Evolutionary conservation across 1,139 yeast species (phyloP).

Genomic region (Yamadazyma kanchanaburiensis): DNA sequence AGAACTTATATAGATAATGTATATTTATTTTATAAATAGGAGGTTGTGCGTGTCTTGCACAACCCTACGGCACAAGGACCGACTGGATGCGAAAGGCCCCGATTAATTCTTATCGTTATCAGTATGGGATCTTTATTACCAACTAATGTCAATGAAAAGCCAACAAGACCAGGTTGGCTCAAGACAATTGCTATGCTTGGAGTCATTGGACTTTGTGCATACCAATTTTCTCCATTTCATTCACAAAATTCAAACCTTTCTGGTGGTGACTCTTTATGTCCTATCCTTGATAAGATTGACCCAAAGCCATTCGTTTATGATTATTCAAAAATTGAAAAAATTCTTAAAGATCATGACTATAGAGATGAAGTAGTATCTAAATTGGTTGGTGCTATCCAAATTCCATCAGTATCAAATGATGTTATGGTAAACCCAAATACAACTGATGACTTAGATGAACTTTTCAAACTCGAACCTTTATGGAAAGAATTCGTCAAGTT

Average conservation of each 20-base stretch:
- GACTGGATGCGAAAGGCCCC: no score
- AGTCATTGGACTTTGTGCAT: neutral
- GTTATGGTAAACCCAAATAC: constrained; percentile 29
- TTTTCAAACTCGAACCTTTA: constrained; percentile 23
- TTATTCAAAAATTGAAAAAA: constrained; percentile 19
- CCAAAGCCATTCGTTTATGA: constrained; percentile 22
- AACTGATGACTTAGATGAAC: constrained; percentile 19
- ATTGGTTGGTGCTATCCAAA: constrained; percentile 52
- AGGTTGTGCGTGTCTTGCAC: neutral
- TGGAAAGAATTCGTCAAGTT: constrained; percentile 31
- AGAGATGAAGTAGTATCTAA: constrained; percentile 38
- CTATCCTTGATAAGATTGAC: constrained; percentile 30
- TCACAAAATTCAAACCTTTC: no score
- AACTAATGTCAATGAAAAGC: constrained; percentile 2
- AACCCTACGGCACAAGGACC: no score
- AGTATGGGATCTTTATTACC: constrained; percentile 5
- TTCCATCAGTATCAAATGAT: constrained; percentile 70
- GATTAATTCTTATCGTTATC: no score
- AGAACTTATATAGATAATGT: constrained; percentile 27
- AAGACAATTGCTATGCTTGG: constrained; percentile 2
- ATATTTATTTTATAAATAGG: neutral
- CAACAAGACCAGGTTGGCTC: neutral
- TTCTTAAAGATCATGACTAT: constrained; percentile 37
- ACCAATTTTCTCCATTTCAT: no score
- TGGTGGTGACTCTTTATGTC: constrained; percentile 35